These are phyloP conservation scores for Crinitomyces ghanaensis DNA, from an alignment of 805 yeast species.

Conservation along the genomic window DNA sequence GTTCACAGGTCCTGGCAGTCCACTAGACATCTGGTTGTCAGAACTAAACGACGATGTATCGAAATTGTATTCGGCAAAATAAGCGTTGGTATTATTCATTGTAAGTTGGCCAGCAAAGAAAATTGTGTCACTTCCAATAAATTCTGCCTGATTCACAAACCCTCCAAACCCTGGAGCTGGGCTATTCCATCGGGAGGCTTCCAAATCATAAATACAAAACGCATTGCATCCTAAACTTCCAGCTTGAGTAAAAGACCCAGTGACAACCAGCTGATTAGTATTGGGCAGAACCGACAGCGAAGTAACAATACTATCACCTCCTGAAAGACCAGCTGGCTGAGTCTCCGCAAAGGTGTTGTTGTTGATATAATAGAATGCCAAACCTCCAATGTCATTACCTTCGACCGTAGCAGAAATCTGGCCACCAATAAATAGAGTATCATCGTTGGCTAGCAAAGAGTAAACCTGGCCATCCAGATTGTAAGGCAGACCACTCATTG, in stretches of 20 bases:
- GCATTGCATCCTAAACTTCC: slow-evolving; percentile 47
- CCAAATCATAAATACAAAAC: slow-evolving; percentile 55
- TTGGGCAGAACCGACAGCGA: slow-evolving; percentile 31
- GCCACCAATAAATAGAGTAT: slow-evolving; percentile 25
- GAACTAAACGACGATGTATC: slow-evolving; percentile 22
- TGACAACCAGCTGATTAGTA: slow-evolving; percentile 44
- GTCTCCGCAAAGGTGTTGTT: slow-evolving; percentile 30
- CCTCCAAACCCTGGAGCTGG: slow-evolving; percentile 36
- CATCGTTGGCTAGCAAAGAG: slow-evolving; percentile 16
- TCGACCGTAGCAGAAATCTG: slow-evolving; percentile 18
- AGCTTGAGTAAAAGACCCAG: slow-evolving; percentile 57
- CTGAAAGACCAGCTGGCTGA: slow-evolving; percentile 38
- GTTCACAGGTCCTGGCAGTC: slow-evolving; percentile 20
- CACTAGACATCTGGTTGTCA: slow-evolving; percentile 12
- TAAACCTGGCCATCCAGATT: slow-evolving; percentile 14
- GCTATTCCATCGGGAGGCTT: slow-evolving; percentile 43
- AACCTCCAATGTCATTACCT: slow-evolving; percentile 28
- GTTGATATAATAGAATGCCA: slow-evolving; percentile 42
- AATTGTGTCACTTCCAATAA: slow-evolving; percentile 30
- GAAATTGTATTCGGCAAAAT: slow-evolving; percentile 48
- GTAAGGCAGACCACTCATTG: slow-evolving; percentile 15
- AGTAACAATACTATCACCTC: slow-evolving; percentile 33
- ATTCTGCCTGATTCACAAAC: slow-evolving; percentile 40
- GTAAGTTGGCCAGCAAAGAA: slow-evolving; percentile 46
- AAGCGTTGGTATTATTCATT: slow-evolving; percentile 27